Base-by-base conservation (phyloP, 1,284 basidiomycete species). In the Cronartium quercuum region DNA sequence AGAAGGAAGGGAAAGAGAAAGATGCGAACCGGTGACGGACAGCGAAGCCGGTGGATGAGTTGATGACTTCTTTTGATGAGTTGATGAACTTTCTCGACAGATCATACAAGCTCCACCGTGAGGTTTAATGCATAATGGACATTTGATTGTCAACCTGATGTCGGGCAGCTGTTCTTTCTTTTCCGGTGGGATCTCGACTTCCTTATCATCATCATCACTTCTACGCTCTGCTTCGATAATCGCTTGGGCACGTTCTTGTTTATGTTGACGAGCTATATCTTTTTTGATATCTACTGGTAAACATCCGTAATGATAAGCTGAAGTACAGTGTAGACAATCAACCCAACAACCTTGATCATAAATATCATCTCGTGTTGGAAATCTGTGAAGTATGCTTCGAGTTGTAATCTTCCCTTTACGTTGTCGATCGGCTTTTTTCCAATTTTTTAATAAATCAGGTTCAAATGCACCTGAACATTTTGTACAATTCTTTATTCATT, bases 231-330 rank as follows among this genome's bases (percentile, higher is more conserved):
- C 64, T 15, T 64, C 58, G 51, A 29, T 35, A 18, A 74, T 66
- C 7, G 66, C 29, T 18, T 58, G 40, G 12, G 21, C 29, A 29
- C 73, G 38, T 37, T 75, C 73, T 41, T 62, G 42, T 29, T 60
- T 62, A 35, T 75, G 73, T 64, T 75, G 65, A 6, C 41, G 24
- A 18, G 58, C 29, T 34, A 75, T 75, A 51, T 61, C 65, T 40
- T 55, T 75, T 47, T 67, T 75, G 42, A 75, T 67, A n/a, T 75
- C 73, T 1, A 67, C 42, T 21, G 73, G 66, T 29, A 68, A 35
- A 75, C 73, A 75, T 15, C 73, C 73, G 41, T 66, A 75, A 67
- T 75, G 73, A 51, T 67, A 75, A 51, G 65, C 58, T 38, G 18
- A 63, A n/a, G 73, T 55, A 38, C 73, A 75, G 57, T n/a, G 24